phyloP scores from a whole-genome alignment of 139 green algal species.

The Chlorella sorokiniana region DNA sequence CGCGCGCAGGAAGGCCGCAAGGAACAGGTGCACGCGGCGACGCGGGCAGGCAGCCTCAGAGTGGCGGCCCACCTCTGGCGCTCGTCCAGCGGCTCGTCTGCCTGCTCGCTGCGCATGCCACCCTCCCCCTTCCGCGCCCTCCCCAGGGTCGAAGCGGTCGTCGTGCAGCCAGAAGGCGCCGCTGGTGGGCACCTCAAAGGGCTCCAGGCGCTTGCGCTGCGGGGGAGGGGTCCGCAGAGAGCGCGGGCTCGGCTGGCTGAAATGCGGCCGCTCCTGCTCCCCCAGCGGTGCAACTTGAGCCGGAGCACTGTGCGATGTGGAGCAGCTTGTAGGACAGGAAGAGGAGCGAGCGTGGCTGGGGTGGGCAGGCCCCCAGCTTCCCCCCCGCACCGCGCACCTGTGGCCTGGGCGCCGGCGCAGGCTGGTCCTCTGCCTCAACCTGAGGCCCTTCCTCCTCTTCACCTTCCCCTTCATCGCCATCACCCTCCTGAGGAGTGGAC shows the following conservation, averaged over 20 bases:
- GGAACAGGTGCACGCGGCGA: neutral
- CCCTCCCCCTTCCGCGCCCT: constrained; percentile 16
- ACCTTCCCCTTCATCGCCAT: constrained; percentile 1
- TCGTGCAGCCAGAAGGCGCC: constrained; percentile 64
- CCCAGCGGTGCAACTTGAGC: no score
- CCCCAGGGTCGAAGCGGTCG: constrained; percentile 47
- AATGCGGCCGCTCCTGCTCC: no score
- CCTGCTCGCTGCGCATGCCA: constrained; percentile 2
- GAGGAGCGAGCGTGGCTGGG: no score
- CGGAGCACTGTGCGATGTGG: no score
- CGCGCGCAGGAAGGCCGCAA: neutral
- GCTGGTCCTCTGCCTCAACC: constrained; percentile 19
- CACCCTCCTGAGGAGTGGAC: neutral
- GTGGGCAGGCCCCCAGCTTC: no score
- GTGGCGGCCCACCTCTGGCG: constrained; percentile 4
- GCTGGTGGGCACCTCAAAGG: constrained; percentile 55
- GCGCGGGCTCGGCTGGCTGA: neutral
- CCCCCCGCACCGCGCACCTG: neutral
- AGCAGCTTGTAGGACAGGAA: neutral
- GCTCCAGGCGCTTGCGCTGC: constrained; percentile 48
- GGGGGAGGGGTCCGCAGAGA: neutral
- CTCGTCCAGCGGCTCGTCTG: constrained; percentile 18
- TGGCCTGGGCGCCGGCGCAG: neutral
- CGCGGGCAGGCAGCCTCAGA: neutral
- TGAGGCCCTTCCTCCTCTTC: constrained; percentile 18